Conservation (phyloP, 306 rosid species). For the Quercus alba region DNA sequence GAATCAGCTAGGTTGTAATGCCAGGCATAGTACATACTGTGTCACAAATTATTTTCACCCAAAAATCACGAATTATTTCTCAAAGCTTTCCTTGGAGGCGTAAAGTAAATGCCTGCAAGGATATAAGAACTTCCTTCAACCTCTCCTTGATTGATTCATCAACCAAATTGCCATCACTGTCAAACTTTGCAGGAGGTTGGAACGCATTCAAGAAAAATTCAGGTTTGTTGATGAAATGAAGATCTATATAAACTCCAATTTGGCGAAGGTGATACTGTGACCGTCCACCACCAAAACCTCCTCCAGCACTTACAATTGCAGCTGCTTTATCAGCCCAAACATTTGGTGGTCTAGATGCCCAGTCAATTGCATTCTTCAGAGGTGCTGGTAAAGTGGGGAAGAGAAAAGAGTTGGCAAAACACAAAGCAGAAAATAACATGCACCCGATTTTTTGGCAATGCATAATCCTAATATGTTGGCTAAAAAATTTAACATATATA, state of each 20-base stretch:
- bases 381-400: conserved; percentile 31
- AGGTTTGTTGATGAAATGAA: conserved; percentile 93
- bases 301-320: conserved; percentile 84
- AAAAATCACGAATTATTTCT: neutral
- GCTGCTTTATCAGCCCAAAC: conserved; percentile 86
- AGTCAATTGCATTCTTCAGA: conserved; percentile 77
- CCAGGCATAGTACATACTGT: neutral
- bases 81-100: conserved; percentile 36
- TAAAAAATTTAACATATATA: too few relatives aligned
- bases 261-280: conserved; percentile 90
- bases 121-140: conserved; percentile 49
- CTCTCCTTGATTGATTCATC: conserved; percentile 41
- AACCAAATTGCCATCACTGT: conserved; percentile 58
- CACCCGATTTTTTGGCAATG: too few relatives aligned
- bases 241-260: conserved; percentile 71
- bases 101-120: conserved; percentile 50
- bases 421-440: neutral
- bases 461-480: too few relatives aligned
- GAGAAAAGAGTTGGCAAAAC: neutral
- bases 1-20: neutral
- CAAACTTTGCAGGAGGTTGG: conserved; percentile 72
- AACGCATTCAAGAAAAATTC: conserved; percentile 65
- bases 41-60: neutral
- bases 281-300: conserved; percentile 65
- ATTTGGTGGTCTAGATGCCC: conserved; percentile 83